Conservation (phyloP, 352 stramenopile genomes). For the Pythium biforme region DNA sequence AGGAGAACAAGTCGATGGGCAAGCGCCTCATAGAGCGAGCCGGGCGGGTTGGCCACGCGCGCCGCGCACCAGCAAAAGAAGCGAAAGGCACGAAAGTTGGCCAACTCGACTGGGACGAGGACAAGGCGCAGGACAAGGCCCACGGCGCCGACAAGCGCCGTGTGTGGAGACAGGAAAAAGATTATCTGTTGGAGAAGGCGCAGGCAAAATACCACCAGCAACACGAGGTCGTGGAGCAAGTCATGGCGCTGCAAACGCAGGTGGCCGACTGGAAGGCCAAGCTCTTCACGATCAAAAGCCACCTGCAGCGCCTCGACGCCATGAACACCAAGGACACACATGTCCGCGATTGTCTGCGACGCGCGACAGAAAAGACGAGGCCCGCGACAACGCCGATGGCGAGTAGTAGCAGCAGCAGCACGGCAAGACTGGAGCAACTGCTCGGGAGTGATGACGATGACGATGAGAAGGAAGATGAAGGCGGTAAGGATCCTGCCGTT, state of each 20-base stretch:
- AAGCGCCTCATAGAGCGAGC: constrained; percentile 50
- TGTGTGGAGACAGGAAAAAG: constrained; percentile 44
- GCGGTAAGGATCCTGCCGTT: background rate
- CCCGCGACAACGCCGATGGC: too few species aligned
- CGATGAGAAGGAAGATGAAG: constrained; percentile 9
- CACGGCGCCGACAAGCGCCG: constrained; percentile 43
- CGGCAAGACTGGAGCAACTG: background rate
- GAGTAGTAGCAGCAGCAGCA: background rate
- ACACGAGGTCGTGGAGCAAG: constrained; percentile 47
- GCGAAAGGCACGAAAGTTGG: constrained; percentile 15
- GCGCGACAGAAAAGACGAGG: constrained; percentile 7
- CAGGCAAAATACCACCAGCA: constrained; percentile 63
- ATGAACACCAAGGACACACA: constrained; percentile 64
- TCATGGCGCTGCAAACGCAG: constrained; percentile 47
- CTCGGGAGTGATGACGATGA: constrained; percentile 12
- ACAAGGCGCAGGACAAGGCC: constrained; percentile 38
- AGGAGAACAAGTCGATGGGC: constrained; percentile 56
- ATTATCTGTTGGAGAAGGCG: constrained; percentile 57
- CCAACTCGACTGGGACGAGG: constrained; percentile 33
- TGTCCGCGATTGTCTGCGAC: constrained; percentile 41
- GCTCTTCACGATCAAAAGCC: constrained; percentile 39
- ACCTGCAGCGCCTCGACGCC: constrained; percentile 39
- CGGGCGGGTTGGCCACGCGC: background rate
- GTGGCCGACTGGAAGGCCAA: constrained; percentile 39
- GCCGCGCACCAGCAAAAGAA: background rate